Evolutionary conservation across 768 basidiomycete species (phyloP).

Genomic region (Coprinopsis cinerea): DNA sequence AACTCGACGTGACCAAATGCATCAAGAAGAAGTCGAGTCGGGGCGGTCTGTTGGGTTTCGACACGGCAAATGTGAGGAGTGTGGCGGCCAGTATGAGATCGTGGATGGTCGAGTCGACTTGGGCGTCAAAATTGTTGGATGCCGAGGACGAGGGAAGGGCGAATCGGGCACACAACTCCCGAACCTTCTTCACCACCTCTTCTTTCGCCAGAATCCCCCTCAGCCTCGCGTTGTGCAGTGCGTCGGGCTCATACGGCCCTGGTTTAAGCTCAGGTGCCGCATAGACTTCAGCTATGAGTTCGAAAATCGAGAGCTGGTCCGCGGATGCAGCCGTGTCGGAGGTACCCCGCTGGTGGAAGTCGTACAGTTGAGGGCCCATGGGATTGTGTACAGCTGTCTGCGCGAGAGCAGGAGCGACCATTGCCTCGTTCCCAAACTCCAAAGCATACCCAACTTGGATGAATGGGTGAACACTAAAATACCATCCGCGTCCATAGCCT

Average conservation of each 20-base stretch:
- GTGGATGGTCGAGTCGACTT: conserved; percentile 39
- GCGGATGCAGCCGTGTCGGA: background rate
- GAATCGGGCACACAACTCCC: conserved; percentile 34
- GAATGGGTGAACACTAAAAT: conserved; percentile 43
- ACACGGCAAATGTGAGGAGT: conserved; percentile 41
- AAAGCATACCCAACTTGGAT: conserved; percentile 54
- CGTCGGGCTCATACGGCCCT: conserved; percentile 39
- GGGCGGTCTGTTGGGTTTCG: conserved; percentile 40
- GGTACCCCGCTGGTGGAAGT: conserved; percentile 16
- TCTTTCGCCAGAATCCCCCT: conserved; percentile 26
- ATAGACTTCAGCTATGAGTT: conserved; percentile 46
- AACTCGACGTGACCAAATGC: conserved; percentile 48
- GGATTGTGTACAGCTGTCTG: conserved; percentile 40
- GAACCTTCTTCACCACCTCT: conserved; percentile 40
- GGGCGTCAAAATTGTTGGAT: conserved; percentile 31
- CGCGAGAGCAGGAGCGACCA: conserved; percentile 48
- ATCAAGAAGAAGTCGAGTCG: conserved; percentile 55
- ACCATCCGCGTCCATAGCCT: too few species aligned
- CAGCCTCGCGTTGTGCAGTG: conserved; percentile 32
- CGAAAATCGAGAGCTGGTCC: conserved; percentile 33
- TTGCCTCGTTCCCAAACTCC: conserved; percentile 45
- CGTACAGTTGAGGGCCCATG: conserved; percentile 25
- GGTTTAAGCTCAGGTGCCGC: too few species aligned
- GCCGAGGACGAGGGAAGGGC: conserved; percentile 24
- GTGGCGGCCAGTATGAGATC: conserved; percentile 46